Percentiles rank a stretch among this genome's conserved stretches.
Conservation (phyloP, 2,329 filamentous ascomycete species). For the Fusarium agapanthi region DNA sequence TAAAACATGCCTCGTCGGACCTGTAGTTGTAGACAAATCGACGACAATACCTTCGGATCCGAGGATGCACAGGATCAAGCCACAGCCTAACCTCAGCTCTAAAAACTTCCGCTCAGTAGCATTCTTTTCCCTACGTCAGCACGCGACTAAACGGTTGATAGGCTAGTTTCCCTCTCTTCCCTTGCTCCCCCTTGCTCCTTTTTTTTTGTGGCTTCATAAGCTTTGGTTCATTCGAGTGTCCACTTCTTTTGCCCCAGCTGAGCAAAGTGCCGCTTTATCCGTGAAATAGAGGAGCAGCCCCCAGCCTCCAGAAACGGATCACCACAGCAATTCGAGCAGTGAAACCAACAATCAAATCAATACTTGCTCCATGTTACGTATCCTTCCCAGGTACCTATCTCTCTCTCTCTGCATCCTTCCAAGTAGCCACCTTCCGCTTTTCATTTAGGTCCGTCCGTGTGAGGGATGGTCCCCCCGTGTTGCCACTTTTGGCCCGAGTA, state of each 20-base stretch:
- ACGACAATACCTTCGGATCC: not conserved
- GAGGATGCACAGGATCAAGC: not conserved
- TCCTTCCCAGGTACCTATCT: not conserved
- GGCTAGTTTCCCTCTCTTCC: constrained; percentile 3
- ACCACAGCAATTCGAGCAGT: constrained; percentile 6
- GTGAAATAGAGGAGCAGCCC: constrained; percentile 7
- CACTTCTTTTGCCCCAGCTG: constrained; percentile 24
- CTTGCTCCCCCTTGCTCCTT: not conserved
- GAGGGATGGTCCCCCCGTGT: not conserved
- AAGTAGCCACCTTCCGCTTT: constrained; percentile 27
- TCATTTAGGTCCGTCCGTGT: constrained; percentile 5
- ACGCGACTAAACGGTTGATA: constrained; percentile 13
- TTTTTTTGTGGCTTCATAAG: not conserved
- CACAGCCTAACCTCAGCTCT: not conserved
- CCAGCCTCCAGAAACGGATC: not conserved
- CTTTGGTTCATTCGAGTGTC: not conserved
- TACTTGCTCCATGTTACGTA: constrained; percentile 16
- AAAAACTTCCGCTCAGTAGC: not conserved
- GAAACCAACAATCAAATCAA: not conserved
- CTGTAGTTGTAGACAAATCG: not conserved
- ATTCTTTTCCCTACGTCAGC: not conserved
- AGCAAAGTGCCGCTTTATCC: constrained; percentile 33
- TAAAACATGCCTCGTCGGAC: not conserved
- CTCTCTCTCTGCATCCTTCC: not conserved
- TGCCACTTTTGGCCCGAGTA: not conserved